Evolutionary conservation across 2,329 filamentous ascomycete genomes (phyloP).

Genomic region (Paracoccidioides lutzii): DNA sequence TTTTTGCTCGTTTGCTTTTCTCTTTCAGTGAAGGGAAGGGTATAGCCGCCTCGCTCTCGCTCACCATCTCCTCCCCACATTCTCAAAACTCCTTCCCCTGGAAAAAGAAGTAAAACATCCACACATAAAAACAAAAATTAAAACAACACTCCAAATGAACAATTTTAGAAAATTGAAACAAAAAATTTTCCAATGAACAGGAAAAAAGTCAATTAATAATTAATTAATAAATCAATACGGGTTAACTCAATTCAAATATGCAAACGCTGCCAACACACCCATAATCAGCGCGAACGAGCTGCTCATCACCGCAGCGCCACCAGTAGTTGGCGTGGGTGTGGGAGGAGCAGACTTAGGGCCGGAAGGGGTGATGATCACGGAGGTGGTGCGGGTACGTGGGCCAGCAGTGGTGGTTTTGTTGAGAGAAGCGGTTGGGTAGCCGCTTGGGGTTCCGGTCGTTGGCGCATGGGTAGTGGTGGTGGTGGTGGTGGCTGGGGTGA

Average conservation of each 20-base stretch:
- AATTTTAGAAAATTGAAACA: too few species aligned
- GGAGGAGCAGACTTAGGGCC: conserved; percentile 11
- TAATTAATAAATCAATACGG: neutral
- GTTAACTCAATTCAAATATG: conserved; percentile 17
- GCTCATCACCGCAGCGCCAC: conserved; percentile 13
- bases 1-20: too few species aligned
- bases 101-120: neutral
- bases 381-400: conserved; percentile 11
- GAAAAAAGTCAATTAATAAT: neutral
- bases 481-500: conserved; percentile 4
- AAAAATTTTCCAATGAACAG: neutral
- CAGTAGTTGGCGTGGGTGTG: conserved; percentile 10
- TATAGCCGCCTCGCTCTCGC: too few species aligned
- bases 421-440: conserved; percentile 33
- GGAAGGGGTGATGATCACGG: conserved; percentile 12
- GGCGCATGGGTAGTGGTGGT: conserved; percentile 10
- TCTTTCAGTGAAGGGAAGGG: too few species aligned
- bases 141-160: too few species aligned
- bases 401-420: conserved; percentile 14
- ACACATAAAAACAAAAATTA: too few species aligned
- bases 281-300: conserved; percentile 21
- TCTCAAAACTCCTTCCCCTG: too few species aligned
- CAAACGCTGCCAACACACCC: conserved; percentile 22
- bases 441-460: conserved; percentile 9
- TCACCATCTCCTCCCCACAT: too few species aligned